Conservation (phyloP, 352 stramenopile species). For the Phytophthora megakarya region DNA sequence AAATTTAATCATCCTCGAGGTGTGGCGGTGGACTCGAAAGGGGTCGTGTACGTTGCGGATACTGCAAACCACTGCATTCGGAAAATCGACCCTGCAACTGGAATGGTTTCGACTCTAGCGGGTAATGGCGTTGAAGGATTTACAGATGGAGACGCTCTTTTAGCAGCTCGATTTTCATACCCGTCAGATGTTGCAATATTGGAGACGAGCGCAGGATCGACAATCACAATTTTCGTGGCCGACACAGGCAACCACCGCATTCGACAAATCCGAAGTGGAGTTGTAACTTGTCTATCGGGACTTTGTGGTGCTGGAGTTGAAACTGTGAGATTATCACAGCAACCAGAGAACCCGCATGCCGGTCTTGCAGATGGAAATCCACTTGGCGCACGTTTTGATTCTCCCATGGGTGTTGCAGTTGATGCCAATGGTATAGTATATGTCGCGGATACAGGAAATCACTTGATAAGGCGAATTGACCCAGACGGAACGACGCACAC, state of each 20-base stretch:
- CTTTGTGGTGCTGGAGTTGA: conserved; percentile 84
- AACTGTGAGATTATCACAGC: conserved; percentile 42
- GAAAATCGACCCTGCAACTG: conserved; percentile 60
- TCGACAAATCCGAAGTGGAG: conserved; percentile 60
- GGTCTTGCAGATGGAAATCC: conserved; percentile 90
- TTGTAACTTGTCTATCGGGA: conserved; percentile 89
- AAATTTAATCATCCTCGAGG: conserved; percentile 91
- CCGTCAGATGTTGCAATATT: conserved; percentile 71
- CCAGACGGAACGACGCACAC: conserved; percentile 68
- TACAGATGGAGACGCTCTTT: conserved; percentile 45
- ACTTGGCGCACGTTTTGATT: conserved; percentile 89
- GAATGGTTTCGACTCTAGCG: conserved; percentile 59
- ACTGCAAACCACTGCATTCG: conserved; percentile 94
- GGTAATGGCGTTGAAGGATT: conserved; percentile 57
- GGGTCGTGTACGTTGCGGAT: conserved; percentile 95
- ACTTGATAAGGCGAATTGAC: conserved; percentile 90
- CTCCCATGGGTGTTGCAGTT: conserved; percentile 89
- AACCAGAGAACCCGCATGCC: conserved; percentile 64
- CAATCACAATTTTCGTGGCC: conserved; percentile 65
- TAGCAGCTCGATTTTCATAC: conserved; percentile 63
- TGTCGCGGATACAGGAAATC: conserved; percentile 96
- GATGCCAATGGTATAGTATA: conserved; percentile 85
- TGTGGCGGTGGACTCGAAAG: conserved; percentile 90
- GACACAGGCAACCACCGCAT: conserved; percentile 88
- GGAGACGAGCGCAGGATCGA: conserved; percentile 38